A percentile compares a stretch with the other conserved stretches of the same genome.
Evolutionary conservation across 371 early-diverging fungal genomes (phyloP).

Genomic region (Rhizomucor pusillus): DNA sequence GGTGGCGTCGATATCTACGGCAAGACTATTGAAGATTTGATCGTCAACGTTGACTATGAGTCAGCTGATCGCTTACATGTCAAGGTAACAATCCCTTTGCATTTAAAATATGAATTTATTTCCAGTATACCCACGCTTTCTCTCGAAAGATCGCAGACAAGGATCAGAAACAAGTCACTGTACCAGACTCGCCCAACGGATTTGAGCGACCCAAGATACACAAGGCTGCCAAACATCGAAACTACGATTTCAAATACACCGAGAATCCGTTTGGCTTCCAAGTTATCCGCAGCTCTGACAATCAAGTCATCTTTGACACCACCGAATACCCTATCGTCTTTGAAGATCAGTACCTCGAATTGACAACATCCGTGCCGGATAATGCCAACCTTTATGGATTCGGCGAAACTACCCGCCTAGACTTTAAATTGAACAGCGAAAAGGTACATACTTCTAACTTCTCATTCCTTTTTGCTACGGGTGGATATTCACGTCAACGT

Average conservation of each 20-base stretch:
- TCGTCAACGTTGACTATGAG: conserved; percentile 49
- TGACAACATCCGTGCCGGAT: conserved; percentile 46
- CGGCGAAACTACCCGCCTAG: conserved; percentile 58
- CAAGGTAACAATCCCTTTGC: conserved; percentile 19
- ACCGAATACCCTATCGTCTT: conserved; percentile 56
- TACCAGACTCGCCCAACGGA: conserved; percentile 50
- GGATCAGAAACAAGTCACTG: conserved; percentile 44
- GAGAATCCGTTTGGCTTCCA: conserved; percentile 57
- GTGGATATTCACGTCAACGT: too few relatives aligned
- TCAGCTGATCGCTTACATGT: conserved; percentile 50
- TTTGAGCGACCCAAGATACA: conserved; percentile 21
- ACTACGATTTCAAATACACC: conserved; percentile 43
- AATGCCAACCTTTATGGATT: conserved; percentile 70
- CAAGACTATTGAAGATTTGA: conserved; percentile 37
- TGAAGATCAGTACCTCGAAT: conserved; percentile 69
- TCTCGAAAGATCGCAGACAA: conserved; percentile 42
- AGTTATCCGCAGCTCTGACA: conserved; percentile 49
- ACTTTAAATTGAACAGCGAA: conserved; percentile 17
- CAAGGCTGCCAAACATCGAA: conserved; percentile 21
- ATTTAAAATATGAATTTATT: neutral
- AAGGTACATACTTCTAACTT: conserved; percentile 1
- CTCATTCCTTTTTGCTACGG: neutral
- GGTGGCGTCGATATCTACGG: conserved; percentile 33
- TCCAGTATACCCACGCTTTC: neutral
- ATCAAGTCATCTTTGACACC: conserved; percentile 59